A percentile compares a stretch with the other conserved stretches of the same genome.
Evolutionary conservation across 2,329 filamentous ascomycete species (phyloP).

Genomic region (Corniculantispora saksenae): DNA sequence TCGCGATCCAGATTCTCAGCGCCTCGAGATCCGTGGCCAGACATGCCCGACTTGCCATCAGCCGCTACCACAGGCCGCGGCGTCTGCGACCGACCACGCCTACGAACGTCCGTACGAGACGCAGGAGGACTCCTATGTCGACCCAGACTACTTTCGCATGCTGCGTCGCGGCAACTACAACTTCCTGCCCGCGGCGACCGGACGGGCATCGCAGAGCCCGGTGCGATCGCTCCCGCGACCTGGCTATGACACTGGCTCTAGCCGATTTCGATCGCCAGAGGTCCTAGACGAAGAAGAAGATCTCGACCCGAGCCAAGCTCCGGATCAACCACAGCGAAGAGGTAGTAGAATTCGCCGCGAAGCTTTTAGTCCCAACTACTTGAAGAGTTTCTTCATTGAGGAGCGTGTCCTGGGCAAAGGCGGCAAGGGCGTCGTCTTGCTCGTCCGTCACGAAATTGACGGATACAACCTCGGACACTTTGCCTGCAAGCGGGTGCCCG

Average conservation of each 20-base stretch:
- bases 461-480: conserved; percentile 86
- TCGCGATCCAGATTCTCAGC: conserved; percentile 80
- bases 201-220: conserved; percentile 51
- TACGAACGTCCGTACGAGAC: conserved; percentile 46
- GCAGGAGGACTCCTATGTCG: conserved; percentile 69
- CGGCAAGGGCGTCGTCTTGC: conserved; percentile 89
- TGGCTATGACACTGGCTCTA: conserved; percentile 31
- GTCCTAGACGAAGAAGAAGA: conserved; percentile 29
- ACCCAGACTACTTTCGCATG: conserved; percentile 95
- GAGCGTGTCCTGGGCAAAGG: conserved; percentile 84
- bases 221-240: conserved; percentile 56
- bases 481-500: conserved; percentile 94
- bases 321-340: conserved; percentile 16
- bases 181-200: conserved; percentile 41
- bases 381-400: conserved; percentile 88
- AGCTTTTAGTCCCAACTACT: conserved; percentile 91
- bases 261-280: conserved; percentile 22
- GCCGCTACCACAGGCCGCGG: conserved; percentile 51
- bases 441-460: conserved; percentile 92
- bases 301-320: not conserved
- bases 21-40: conserved; percentile 77
- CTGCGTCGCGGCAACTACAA: conserved; percentile 60
- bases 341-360: conserved; percentile 76
- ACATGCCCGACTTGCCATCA: conserved; percentile 91
- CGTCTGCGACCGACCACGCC: conserved; percentile 48